A percentile compares a stretch with the other conserved stretches of the same genome.
Conservation (phyloP, 768 basidiomycete genomes). For the Collybia mongolica region DNA sequence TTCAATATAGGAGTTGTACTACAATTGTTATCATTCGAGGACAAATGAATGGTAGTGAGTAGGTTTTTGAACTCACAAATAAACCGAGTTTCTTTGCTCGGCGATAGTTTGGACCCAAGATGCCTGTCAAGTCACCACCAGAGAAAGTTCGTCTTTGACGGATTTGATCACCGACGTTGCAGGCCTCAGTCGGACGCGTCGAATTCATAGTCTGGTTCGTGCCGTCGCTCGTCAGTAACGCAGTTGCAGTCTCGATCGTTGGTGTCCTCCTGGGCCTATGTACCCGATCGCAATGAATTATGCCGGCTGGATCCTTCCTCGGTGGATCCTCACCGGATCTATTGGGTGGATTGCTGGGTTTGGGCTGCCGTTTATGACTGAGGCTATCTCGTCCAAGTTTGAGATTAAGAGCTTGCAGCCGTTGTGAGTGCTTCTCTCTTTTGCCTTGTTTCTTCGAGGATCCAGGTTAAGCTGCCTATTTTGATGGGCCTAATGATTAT, state of each 20-base stretch:
- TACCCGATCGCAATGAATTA: constrained; percentile 77
- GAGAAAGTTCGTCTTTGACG: too few relatives aligned
- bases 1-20: too few relatives aligned
- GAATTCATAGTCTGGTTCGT: constrained; percentile 71
- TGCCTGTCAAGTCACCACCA: too few relatives aligned
- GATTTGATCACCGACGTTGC: too few relatives aligned
- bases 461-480: background rate
- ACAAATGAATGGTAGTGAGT: too few relatives aligned
- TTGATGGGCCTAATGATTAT: constrained; percentile 56
- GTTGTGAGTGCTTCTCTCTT: constrained; percentile 39
- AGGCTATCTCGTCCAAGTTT: constrained; percentile 60
- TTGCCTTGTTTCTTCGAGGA: background rate
- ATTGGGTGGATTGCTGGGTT: constrained; percentile 71
- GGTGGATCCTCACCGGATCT: constrained; percentile 62
- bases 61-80: too few relatives aligned
- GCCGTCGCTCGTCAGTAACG: constrained; percentile 63
- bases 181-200: constrained; percentile 28
- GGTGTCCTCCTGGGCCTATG: constrained; percentile 76
- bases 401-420: constrained; percentile 64
- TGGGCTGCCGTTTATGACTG: constrained; percentile 74
- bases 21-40: too few relatives aligned
- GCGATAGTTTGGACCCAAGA: too few relatives aligned
- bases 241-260: constrained; percentile 60
- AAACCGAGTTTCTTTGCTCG: too few relatives aligned
- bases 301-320: constrained; percentile 64